phyloP scores from a whole-genome alignment of 2,329 filamentous ascomycete species.

The Apiospora hydei region DNA sequence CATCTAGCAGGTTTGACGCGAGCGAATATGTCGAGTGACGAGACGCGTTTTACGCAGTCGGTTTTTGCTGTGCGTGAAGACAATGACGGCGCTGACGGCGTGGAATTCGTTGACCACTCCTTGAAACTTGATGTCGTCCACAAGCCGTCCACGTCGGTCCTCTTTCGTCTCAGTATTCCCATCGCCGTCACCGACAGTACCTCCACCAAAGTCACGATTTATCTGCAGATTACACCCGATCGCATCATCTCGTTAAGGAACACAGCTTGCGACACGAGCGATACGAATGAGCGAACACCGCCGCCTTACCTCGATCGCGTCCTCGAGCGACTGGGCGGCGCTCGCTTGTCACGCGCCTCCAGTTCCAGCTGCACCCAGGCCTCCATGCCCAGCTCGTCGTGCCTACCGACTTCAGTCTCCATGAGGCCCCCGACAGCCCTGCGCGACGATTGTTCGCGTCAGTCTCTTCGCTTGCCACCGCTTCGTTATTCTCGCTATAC shows the following conservation, averaged over 20 bases:
- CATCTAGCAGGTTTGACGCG: not conserved
- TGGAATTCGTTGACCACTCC: slow-evolving; percentile 3
- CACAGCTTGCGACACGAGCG: slow-evolving; percentile 1
- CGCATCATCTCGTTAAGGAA: not conserved
- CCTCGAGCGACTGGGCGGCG: slow-evolving; percentile 1
- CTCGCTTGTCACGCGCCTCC: slow-evolving; percentile 9
- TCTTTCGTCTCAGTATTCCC: slow-evolving; percentile 17
- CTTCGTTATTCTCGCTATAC: slow-evolving; percentile 1
- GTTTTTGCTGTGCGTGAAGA: slow-evolving; percentile 11
- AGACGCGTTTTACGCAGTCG: slow-evolving; percentile 5
- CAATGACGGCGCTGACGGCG: not conserved
- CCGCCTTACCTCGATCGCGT: not conserved
- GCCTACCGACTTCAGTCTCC: not conserved
- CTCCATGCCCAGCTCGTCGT: slow-evolving; percentile 3
- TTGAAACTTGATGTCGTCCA: slow-evolving; percentile 1
- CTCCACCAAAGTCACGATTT: not conserved
- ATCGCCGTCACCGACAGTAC: not conserved
- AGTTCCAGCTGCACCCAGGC: not conserved
- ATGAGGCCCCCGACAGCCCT: not conserved
- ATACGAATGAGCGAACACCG: not conserved
- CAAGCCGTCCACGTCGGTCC: slow-evolving; percentile 10
- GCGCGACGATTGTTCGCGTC: not conserved
- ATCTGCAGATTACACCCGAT: slow-evolving; percentile 18
- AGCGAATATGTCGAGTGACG: not conserved
- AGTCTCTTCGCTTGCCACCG: not conserved